phyloP scores from a whole-genome alignment of 2,329 filamentous ascomycete species.

The Aspergillus puulaauensis region DNA sequence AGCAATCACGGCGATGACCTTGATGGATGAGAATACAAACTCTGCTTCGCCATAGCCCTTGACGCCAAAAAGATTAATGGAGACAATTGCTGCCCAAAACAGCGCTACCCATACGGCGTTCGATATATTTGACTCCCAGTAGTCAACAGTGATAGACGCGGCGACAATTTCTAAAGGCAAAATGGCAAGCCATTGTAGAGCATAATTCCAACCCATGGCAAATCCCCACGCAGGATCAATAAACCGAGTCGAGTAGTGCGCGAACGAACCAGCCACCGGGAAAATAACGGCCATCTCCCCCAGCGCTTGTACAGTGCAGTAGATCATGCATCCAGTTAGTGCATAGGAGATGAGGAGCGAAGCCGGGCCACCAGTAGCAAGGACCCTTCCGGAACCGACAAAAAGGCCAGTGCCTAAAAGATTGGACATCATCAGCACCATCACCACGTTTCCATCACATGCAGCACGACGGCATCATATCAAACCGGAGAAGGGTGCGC shows the following conservation, averaged over 20 bases:
- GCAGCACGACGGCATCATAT: background rate
- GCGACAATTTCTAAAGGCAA: slow-evolving; percentile 85
- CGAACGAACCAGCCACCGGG: slow-evolving; percentile 88
- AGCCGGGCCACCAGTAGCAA: slow-evolving; percentile 73
- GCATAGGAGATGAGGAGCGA: slow-evolving; percentile 74
- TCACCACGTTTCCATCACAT: background rate
- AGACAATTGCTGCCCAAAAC: slow-evolving; percentile 73
- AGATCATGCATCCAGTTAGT: slow-evolving; percentile 83
- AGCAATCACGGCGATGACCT: slow-evolving; percentile 80
- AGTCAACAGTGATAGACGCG: slow-evolving; percentile 78
- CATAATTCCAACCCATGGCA: slow-evolving; percentile 95
- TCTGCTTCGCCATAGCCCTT: slow-evolving; percentile 88
- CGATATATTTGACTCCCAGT: slow-evolving; percentile 67
- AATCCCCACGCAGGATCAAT: slow-evolving; percentile 93
- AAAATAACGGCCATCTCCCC: slow-evolving; percentile 90
- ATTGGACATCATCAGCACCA: slow-evolving; percentile 12
- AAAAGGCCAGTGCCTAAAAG: slow-evolving; percentile 74
- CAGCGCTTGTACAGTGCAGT: slow-evolving; percentile 85
- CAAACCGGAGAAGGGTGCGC: slow-evolving; percentile 8
- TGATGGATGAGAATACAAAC: slow-evolving; percentile 82
- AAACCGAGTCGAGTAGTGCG: slow-evolving; percentile 87
- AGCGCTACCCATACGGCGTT: slow-evolving; percentile 78
- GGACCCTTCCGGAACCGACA: slow-evolving; percentile 73
- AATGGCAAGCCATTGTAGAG: slow-evolving; percentile 81
- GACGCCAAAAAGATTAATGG: slow-evolving; percentile 85